Evolutionary conservation across 2,329 filamentous ascomycete genomes (phyloP).

Genomic region (Trichoderma sp.): DNA sequence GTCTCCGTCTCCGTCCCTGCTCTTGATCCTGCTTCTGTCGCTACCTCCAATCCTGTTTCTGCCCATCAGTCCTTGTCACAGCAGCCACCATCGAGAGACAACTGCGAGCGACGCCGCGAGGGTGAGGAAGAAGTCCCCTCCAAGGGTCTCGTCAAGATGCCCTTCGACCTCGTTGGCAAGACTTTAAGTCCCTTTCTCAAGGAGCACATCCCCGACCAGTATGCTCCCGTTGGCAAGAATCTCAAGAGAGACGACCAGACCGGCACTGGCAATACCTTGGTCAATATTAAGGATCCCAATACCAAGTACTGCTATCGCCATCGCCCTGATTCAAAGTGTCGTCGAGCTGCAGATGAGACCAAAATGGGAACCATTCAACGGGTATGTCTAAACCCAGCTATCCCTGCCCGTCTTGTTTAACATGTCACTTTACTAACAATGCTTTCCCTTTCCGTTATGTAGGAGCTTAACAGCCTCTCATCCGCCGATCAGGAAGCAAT

Average conservation of each 20-base stretch:
- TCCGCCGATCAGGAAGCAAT: constrained; percentile 90
- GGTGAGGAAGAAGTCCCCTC: constrained; percentile 48
- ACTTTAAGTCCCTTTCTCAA: constrained; percentile 85
- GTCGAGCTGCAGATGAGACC: constrained; percentile 86
- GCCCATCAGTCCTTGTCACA: constrained; percentile 19
- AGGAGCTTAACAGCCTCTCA: constrained; percentile 81
- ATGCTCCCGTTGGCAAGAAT: constrained; percentile 71
- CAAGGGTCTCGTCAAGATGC: constrained; percentile 52
- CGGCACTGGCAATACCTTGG: constrained; percentile 23
- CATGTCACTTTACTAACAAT: constrained; percentile 7
- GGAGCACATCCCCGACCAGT: constrained; percentile 85
- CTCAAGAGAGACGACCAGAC: constrained; percentile 34
- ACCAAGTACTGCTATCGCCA: constrained; percentile 97
- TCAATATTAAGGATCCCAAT: constrained; percentile 58
- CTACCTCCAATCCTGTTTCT: background rate
- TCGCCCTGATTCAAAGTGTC: constrained; percentile 88
- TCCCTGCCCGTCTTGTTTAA: background rate
- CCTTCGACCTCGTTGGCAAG: constrained; percentile 67
- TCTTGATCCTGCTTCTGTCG: background rate
- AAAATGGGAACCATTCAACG: constrained; percentile 95
- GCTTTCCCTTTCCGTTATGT: background rate
- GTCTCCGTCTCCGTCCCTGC: background rate
- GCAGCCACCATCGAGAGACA: constrained; percentile 39
- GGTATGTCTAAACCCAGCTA: constrained; percentile 48
- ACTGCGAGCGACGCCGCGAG: constrained; percentile 51